Conservation (phyloP, 176 grass and related monocot genomes). For the Olyra latifolia region DNA sequence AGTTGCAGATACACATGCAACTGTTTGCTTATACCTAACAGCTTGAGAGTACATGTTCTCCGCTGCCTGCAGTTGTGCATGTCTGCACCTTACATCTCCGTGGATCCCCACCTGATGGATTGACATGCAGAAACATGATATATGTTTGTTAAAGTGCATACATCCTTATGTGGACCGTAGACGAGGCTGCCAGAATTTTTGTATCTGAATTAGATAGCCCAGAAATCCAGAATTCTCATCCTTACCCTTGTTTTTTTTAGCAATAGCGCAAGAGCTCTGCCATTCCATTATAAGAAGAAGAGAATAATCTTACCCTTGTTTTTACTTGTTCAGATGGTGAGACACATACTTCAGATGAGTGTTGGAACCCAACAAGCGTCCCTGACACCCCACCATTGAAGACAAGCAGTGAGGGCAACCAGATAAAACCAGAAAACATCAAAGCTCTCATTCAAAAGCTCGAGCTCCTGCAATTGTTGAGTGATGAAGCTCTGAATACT, state of each 20-base stretch:
- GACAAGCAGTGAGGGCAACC: slow-evolving; percentile 12
- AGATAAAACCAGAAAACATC: slow-evolving; percentile 52
- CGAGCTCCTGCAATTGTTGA: slow-evolving; percentile 41
- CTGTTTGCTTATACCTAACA: slow-evolving; percentile 38
- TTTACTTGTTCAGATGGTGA: slow-evolving; percentile 47
- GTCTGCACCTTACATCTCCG: slow-evolving; percentile 44
- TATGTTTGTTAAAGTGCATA: slow-evolving; percentile 23
- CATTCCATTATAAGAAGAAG: no score
- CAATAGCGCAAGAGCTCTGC: no score
- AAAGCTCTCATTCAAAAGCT: slow-evolving; percentile 60
- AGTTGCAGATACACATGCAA: slow-evolving; percentile 30
- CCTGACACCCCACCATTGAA: slow-evolving; percentile 44
- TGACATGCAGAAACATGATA: slow-evolving; percentile 25
- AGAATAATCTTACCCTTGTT: neutral
- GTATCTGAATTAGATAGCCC: neutral
- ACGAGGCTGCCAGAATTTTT: slow-evolving; percentile 23
- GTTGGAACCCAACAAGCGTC: slow-evolving; percentile 44
- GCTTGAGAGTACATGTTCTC: slow-evolving; percentile 22
- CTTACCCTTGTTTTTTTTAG: slow-evolving; percentile 8
- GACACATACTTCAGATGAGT: slow-evolving; percentile 53
- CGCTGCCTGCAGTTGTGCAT: slow-evolving; percentile 29
- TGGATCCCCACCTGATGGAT: slow-evolving; percentile 22
- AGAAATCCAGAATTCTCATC: neutral
- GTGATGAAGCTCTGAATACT: slow-evolving; percentile 37
- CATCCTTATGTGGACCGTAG: slow-evolving; percentile 43